Percentiles rank a stretch among this genome's conserved stretches.
Evolutionary conservation across 371 early-diverging fungal genomes (phyloP).

Genomic region (Zychaea mexicana): DNA sequence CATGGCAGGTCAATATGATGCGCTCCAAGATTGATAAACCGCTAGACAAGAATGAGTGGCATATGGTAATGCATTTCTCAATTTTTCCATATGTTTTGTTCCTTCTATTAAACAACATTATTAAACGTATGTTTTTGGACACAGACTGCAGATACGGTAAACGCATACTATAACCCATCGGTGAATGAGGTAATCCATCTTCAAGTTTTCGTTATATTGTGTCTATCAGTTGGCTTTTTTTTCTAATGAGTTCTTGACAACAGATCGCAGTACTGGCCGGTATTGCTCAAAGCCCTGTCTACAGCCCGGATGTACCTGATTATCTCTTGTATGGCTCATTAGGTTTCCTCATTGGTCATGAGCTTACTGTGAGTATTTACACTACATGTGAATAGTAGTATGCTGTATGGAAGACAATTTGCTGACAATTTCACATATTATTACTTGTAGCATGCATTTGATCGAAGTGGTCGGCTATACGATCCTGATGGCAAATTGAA

Average conservation of each 20-base stretch:
- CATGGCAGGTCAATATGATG: conserved; percentile 18
- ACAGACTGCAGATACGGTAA: conserved; percentile 57
- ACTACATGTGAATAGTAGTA: too few species aligned
- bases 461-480: conserved; percentile 55
- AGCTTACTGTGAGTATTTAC: conserved; percentile 43
- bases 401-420: background rate
- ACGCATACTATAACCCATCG: conserved; percentile 60
- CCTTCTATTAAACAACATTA: too few species aligned
- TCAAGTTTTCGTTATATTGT: background rate
- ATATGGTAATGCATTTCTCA: conserved; percentile 26
- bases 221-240: background rate
- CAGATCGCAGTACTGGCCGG: conserved; percentile 62
- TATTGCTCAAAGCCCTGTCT: conserved; percentile 57
- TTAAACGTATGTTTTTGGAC: too few species aligned
- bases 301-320: conserved; percentile 39
- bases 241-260: too few species aligned
- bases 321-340: conserved; percentile 64
- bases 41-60: conserved; percentile 53
- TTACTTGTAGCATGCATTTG: conserved; percentile 42
- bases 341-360: conserved; percentile 64
- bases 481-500: conserved; percentile 41
- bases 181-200: conserved; percentile 35
- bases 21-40: conserved; percentile 35
- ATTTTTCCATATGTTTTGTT: background rate
- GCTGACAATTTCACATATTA: background rate